Evolutionary conservation across 2,329 filamentous ascomycete species (phyloP).

Genomic region (Xylaria hypoxylon): DNA sequence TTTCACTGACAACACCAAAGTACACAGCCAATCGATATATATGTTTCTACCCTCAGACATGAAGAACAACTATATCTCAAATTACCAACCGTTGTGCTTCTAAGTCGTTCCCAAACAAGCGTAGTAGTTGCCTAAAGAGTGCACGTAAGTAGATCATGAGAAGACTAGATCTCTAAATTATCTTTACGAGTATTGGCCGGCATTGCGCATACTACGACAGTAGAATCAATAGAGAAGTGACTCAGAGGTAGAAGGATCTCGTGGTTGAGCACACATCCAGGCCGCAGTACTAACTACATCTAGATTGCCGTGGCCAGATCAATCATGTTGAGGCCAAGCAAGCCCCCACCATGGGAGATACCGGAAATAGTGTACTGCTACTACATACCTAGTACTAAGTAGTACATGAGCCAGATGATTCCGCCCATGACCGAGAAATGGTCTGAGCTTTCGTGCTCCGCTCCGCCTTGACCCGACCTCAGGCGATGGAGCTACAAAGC

Average conservation of each 20-base stretch:
- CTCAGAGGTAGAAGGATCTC: too few relatives aligned
- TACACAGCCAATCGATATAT: background rate
- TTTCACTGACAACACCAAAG: background rate
- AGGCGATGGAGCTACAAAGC: conserved; percentile 28
- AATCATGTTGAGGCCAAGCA: background rate
- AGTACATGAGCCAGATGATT: background rate
- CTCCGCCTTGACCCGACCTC: conserved; percentile 32
- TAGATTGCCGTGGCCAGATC: background rate
- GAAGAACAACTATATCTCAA: too few relatives aligned
- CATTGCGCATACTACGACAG: too few relatives aligned
- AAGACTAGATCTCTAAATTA: background rate
- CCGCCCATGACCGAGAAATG: conserved; percentile 21
- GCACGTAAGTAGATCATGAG: background rate
- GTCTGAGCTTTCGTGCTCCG: conserved; percentile 35
- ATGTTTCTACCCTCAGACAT: too few relatives aligned
- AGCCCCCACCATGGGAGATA: background rate
- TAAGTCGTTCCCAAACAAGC: background rate
- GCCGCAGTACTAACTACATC: too few relatives aligned
- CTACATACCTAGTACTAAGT: too few relatives aligned
- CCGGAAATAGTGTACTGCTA: background rate
- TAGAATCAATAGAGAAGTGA: background rate
- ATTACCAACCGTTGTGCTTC: too few relatives aligned
- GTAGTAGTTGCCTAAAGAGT: background rate
- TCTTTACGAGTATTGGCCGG: background rate
- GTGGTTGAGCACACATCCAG: too few relatives aligned